phyloP scores from a whole-genome alignment of 2,329 filamentous ascomycete genomes.

The Huntiella moniliformis region DNA sequence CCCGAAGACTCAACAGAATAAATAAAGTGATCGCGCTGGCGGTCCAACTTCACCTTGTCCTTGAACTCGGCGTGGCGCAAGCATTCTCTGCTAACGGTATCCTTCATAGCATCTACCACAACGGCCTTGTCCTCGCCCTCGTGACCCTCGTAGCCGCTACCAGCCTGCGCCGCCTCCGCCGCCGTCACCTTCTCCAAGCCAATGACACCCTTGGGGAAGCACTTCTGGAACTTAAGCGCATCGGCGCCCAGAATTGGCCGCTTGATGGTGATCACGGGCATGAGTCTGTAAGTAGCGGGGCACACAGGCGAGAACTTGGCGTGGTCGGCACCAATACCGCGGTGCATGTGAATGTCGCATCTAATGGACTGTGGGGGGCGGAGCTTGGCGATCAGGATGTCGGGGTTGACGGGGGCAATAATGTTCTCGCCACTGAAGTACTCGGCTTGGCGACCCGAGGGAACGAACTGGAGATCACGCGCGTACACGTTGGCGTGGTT shows the following conservation, averaged over 20 bases:
- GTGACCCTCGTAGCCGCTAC: conserved; percentile 51
- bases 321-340: conserved; percentile 85
- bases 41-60: conserved; percentile 83
- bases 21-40: conserved; percentile 89
- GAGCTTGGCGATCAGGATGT: conserved; percentile 87
- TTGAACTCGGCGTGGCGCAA: conserved; percentile 84
- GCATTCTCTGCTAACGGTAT: conserved; percentile 87
- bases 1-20: conserved; percentile 89
- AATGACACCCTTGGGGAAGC: conserved; percentile 82
- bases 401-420: conserved; percentile 66
- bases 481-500: conserved; percentile 71
- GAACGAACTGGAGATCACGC: conserved; percentile 55
- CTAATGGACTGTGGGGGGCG: conserved; percentile 76
- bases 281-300: conserved; percentile 76
- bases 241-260: conserved; percentile 71
- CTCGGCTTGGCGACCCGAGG: conserved; percentile 52
- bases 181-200: conserved; percentile 52
- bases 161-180: conserved; percentile 40
- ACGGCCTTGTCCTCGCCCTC: conserved; percentile 74
- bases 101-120: conserved; percentile 72
- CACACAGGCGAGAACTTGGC: conserved; percentile 95
- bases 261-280: conserved; percentile 72
- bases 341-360: conserved; percentile 81
- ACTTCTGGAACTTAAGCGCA: conserved; percentile 73
- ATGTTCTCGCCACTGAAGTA: conserved; percentile 49